Conservation (phyloP, 2,329 filamentous ascomycete genomes). For the Fusarium nematophilum region DNA sequence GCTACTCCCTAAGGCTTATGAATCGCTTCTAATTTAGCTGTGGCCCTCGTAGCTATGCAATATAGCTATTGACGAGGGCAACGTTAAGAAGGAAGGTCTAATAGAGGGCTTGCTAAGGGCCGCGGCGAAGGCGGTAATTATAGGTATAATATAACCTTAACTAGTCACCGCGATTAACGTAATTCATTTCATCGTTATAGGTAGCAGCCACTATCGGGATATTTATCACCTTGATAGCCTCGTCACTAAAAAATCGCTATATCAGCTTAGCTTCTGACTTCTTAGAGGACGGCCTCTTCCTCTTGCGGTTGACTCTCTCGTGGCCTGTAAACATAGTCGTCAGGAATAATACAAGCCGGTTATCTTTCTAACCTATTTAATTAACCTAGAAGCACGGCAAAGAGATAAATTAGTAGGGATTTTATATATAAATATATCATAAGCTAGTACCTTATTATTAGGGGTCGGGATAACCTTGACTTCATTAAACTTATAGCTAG, state of each 20-base stretch:
- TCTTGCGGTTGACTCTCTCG: no score
- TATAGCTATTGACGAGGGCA: slow-evolving; percentile 13
- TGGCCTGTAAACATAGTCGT: no score
- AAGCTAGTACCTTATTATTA: slow-evolving; percentile 1
- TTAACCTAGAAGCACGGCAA: slow-evolving; percentile 7
- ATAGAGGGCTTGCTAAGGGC: slow-evolving; percentile 15
- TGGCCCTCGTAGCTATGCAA: no score
- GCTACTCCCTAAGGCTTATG: background rate
- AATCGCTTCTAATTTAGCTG: background rate
- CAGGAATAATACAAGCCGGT: no score
- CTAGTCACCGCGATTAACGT: slow-evolving; percentile 17
- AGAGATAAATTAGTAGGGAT: slow-evolving; percentile 11
- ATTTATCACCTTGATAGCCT: no score
- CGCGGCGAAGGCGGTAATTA: slow-evolving; percentile 7
- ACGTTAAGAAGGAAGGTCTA: slow-evolving; percentile 21
- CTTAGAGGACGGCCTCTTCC: no score
- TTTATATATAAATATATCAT: background rate
- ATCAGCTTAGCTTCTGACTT: no score
- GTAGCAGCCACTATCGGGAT: no score
- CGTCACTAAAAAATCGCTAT: no score
- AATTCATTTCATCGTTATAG: slow-evolving; percentile 23
- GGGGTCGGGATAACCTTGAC: background rate
- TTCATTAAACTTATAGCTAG: background rate
- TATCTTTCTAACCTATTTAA: slow-evolving; percentile 29
- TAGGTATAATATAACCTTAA: background rate